Conservation (phyloP, 805 yeast genomes). For the Suhomyces kilbournensis region DNA sequence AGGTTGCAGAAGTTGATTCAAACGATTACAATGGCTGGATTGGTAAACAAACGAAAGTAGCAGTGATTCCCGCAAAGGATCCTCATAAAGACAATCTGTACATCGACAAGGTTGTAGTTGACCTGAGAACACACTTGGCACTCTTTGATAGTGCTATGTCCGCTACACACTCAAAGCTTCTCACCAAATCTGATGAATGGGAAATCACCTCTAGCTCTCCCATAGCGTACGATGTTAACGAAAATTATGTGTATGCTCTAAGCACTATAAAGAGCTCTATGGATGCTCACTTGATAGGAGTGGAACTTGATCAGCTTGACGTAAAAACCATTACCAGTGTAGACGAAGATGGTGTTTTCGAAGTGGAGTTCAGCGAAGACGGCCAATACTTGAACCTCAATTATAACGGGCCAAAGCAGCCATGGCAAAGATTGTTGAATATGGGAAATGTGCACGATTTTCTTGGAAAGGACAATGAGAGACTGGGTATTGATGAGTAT, state of each 20-base stretch:
- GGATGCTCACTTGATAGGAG: conserved; percentile 13
- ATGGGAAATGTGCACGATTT: conserved; percentile 14
- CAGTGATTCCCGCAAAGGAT: conserved; percentile 7
- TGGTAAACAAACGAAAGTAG: conserved; percentile 16
- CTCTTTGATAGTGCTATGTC: conserved; percentile 16
- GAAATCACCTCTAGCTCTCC: conserved; percentile 13
- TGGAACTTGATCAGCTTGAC: conserved; percentile 4
- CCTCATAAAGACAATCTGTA: conserved; percentile 8
- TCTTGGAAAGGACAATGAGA: neutral
- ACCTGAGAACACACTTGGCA: conserved; percentile 16
- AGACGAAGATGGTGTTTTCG: conserved; percentile 13
- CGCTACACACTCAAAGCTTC: conserved; percentile 10
- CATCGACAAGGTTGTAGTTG: conserved; percentile 21
- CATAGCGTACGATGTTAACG: conserved; percentile 14
- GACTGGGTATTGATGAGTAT: conserved; percentile 8
- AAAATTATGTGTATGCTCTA: conserved; percentile 14
- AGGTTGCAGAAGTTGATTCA: conserved; percentile 9
- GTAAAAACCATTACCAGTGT: conserved; percentile 8
- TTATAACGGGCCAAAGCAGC: conserved; percentile 21
- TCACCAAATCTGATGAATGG: conserved; percentile 11
- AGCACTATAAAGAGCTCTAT: conserved; percentile 13
- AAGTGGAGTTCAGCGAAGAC: conserved; percentile 16
- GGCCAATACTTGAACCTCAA: conserved; percentile 20
- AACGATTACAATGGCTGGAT: conserved; percentile 21
- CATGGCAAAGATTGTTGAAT: conserved; percentile 23